phyloP scores from a whole-genome alignment of 1,139 yeast genomes.

The Kluyveromyces marxianus region DNA sequence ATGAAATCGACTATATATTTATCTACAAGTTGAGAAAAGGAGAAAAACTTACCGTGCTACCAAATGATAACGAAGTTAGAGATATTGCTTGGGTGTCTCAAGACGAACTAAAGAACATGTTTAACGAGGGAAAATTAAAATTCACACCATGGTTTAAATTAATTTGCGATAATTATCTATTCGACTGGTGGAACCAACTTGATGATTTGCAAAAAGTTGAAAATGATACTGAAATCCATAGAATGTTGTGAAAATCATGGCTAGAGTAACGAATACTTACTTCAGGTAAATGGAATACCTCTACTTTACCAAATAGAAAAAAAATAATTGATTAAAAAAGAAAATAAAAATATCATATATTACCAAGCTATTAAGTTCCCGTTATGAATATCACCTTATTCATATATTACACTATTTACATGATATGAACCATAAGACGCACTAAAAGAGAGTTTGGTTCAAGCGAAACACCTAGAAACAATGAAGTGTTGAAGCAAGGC shows the following conservation, averaged over 20 bases:
- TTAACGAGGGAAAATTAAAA: constrained; percentile 49
- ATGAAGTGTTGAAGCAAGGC: no score
- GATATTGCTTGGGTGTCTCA: constrained; percentile 70
- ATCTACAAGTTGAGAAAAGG: constrained; percentile 59
- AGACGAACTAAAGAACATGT: constrained; percentile 65
- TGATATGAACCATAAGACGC: no score
- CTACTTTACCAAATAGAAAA: no score
- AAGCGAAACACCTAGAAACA: no score
- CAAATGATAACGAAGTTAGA: constrained; percentile 77
- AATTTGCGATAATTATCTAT: constrained; percentile 83
- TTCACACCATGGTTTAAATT: constrained; percentile 98
- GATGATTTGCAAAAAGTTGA: constrained; percentile 36
- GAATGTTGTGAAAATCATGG: constrained; percentile 22
- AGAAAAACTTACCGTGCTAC: constrained; percentile 35
- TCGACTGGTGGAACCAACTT: constrained; percentile 87
- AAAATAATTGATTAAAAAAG: no score
- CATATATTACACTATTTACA: no score
- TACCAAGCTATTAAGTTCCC: no score
- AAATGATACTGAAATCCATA: constrained; percentile 28
- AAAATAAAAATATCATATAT: no score
- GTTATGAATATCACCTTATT: no score
- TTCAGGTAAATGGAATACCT: no score
- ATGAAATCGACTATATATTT: constrained; percentile 91
- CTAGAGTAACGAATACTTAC: neutral
- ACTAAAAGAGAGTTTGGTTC: no score